phyloP scores from a whole-genome alignment of 805 yeast genomes.

The Peterozyma xylosa region DNA sequence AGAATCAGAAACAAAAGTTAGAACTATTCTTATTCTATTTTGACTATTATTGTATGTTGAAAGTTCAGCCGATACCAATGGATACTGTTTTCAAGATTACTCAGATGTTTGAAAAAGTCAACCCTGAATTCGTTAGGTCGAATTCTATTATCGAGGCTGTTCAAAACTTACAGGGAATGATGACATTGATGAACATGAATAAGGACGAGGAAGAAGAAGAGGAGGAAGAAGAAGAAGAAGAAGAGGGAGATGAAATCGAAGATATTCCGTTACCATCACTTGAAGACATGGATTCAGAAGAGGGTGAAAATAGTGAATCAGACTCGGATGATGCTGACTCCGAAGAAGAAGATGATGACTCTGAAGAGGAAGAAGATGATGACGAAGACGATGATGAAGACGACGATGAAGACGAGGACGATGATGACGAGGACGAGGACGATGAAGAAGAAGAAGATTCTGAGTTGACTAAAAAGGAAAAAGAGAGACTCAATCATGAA shows the following conservation, averaged over 20 bases:
- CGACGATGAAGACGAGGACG: slow-evolving; percentile 5
- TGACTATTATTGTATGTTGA: slow-evolving; percentile 64
- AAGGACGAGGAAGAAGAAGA: slow-evolving; percentile 9
- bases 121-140: slow-evolving; percentile 28
- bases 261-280: not conserved
- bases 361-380: not conserved
- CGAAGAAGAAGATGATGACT: slow-evolving; percentile 7
- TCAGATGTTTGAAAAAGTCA: slow-evolving; percentile 28
- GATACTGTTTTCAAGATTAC: slow-evolving; percentile 51
- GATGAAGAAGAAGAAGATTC: slow-evolving; percentile 18
- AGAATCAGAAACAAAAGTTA: slow-evolving; percentile 18
- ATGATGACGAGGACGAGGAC: slow-evolving; percentile 5
- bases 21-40: slow-evolving; percentile 45
- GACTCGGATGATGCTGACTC: slow-evolving; percentile 7
- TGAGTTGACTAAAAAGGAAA: slow-evolving; percentile 14
- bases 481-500: slow-evolving; percentile 16
- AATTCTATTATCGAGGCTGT: slow-evolving; percentile 35
- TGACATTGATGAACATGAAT: slow-evolving; percentile 10
- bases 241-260: slow-evolving; percentile 6
- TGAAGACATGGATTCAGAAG: slow-evolving; percentile 4
- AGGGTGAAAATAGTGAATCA: slow-evolving; percentile 8
- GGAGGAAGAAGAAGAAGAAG: slow-evolving; percentile 7
- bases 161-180: slow-evolving; percentile 25
- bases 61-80: slow-evolving; percentile 53
- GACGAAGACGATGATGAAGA: slow-evolving; percentile 8